Conservation (phyloP, 2,329 filamentous ascomycete genomes). For the Aspergillus hiratsukae region DNA sequence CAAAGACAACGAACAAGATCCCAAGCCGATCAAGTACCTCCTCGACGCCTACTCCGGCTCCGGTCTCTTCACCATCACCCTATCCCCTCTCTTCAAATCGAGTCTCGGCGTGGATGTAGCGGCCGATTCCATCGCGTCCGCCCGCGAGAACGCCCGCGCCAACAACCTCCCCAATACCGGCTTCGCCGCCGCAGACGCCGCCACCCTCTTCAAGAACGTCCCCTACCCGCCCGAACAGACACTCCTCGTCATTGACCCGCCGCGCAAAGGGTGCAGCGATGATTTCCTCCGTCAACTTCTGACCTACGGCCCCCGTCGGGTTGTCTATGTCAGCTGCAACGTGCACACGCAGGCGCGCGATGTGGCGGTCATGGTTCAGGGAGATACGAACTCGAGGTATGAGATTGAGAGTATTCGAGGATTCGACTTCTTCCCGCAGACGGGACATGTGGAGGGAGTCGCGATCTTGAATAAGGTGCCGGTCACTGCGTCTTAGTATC, state of each 20-base stretch:
- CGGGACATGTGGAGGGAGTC: conserved; percentile 63
- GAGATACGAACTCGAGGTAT: conserved; percentile 55
- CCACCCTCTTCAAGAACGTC: conserved; percentile 73
- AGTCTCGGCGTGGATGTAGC: conserved; percentile 90
- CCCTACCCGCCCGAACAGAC: conserved; percentile 74
- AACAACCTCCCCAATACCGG: conserved; percentile 73
- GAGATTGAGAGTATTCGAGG: conserved; percentile 85
- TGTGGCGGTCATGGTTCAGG: conserved; percentile 79
- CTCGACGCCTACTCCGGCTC: conserved; percentile 98
- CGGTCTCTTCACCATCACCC: conserved; percentile 92
- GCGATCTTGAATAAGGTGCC: conserved; percentile 50
- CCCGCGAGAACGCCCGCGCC: conserved; percentile 69
- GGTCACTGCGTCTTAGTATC: conserved; percentile 10
- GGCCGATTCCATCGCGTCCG: conserved; percentile 69
- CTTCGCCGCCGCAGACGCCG: conserved; percentile 87
- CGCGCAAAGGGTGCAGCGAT: conserved; percentile 87
- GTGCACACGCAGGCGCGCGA: conserved; percentile 96
- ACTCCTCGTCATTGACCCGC: conserved; percentile 93
- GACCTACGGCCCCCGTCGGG: conserved; percentile 67
- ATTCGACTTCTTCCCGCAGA: conserved; percentile 97
- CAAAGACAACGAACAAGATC: conserved; percentile 25
- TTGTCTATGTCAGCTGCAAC: conserved; percentile 96
- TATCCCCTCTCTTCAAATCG: conserved; percentile 73
- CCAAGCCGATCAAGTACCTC: conserved; percentile 67
- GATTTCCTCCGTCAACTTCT: conserved; percentile 79